These are phyloP conservation scores for Waltiozyma sp. DNA, from an alignment of 1,139 yeast species.

Conservation along the genomic window DNA sequence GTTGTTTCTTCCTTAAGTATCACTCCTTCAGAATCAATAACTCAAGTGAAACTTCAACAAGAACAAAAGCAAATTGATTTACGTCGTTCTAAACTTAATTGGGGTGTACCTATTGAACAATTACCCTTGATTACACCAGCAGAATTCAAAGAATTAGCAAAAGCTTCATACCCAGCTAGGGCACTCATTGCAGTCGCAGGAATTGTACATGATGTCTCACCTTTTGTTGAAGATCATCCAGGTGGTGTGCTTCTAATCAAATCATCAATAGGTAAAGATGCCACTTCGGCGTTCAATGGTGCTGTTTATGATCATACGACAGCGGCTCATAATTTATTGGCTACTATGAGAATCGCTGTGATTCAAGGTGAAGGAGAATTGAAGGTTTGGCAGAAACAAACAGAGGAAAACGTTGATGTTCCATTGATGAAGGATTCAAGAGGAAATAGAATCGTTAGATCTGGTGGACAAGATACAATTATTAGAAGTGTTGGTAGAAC, in stretches of 20 bases:
- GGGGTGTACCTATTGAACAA: conserved; percentile 70
- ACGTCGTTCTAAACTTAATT: conserved; percentile 50
- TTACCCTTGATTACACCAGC: conserved; percentile 42
- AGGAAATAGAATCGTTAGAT: conserved; percentile 44
- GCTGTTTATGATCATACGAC: conserved; percentile 69
- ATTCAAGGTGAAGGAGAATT: conserved; percentile 74
- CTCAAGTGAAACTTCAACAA: conserved; percentile 50
- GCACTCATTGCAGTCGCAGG: conserved; percentile 38
- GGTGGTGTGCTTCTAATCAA: conserved; percentile 47
- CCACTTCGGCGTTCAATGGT: conserved; percentile 41
- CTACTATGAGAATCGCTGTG: conserved; percentile 68
- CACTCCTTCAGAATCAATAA: conserved; percentile 37
- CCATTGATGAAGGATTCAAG: conserved; percentile 38
- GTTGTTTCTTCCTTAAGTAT: conserved; percentile 27
- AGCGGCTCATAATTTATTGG: conserved; percentile 59
- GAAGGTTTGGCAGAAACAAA: conserved; percentile 66
- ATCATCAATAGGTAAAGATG: conserved; percentile 51
- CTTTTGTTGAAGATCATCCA: conserved; percentile 42
- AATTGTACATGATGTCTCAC: conserved; percentile 50
- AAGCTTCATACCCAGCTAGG: conserved; percentile 22
- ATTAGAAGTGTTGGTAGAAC: conserved; percentile 17
- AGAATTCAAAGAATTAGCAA: conserved; percentile 36
- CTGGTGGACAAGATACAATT: conserved; percentile 47
- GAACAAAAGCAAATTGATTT: conserved; percentile 51
- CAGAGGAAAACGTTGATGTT: conserved; percentile 43